phyloP scores from a whole-genome alignment of 805 yeast species.

The Metschnikowia peoriensis region DNA sequence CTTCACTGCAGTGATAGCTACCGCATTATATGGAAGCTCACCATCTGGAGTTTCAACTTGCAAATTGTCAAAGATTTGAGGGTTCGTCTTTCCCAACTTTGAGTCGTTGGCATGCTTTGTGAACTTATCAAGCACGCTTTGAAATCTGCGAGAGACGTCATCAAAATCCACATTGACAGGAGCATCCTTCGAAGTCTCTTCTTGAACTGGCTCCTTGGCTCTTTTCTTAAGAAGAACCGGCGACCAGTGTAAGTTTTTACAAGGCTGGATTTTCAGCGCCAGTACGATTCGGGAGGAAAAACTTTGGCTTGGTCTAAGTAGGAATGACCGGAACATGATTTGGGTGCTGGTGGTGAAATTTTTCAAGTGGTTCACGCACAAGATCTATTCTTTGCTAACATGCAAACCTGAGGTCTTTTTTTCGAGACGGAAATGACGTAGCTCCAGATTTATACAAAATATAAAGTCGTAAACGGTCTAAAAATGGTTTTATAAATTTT shows the following conservation, averaged over 20 bases:
- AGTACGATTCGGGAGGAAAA: not conserved
- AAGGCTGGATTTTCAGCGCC: not conserved
- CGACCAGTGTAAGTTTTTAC: constrained; percentile 7
- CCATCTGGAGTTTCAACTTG: constrained; percentile 49
- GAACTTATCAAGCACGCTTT: constrained; percentile 50
- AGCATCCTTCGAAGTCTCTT: constrained; percentile 4
- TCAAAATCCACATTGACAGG: constrained; percentile 24
- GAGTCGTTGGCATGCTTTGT: constrained; percentile 57
- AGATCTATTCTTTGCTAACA: not conserved
- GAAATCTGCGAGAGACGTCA: constrained; percentile 43
- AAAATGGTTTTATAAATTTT: too few species aligned
- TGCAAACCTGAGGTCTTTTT: not conserved
- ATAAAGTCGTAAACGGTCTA: not conserved
- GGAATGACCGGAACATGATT: constrained; percentile 9
- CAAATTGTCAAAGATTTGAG: constrained; percentile 62
- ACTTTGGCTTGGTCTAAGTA: not conserved
- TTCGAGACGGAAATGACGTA: not conserved
- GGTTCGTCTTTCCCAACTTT: constrained; percentile 68
- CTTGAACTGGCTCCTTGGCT: constrained; percentile 14
- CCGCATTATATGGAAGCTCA: constrained; percentile 50
- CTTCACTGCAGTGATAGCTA: constrained; percentile 70
- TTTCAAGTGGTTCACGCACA: constrained; percentile 2
- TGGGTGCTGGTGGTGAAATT: not conserved
- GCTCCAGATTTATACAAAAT: not conserved
- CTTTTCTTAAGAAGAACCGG: constrained; percentile 13